Conservation (phyloP, 805 yeast genomes). For the Myxozyma kluyveri region DNA sequence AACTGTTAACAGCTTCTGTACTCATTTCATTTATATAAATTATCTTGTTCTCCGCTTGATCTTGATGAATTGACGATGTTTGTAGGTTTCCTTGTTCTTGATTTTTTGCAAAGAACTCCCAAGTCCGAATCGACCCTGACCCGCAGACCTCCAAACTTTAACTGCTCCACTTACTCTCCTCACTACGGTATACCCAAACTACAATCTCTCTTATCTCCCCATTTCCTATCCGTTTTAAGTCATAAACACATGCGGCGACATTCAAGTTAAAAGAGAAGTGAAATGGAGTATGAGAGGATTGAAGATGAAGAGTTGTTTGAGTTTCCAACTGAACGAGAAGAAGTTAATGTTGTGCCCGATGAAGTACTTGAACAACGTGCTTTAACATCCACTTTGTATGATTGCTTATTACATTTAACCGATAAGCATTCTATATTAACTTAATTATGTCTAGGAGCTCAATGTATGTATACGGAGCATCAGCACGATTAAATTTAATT, state of each 20-base stretch:
- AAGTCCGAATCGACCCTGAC: no score
- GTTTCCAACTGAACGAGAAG: background rate
- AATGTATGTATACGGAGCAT: conserved; percentile 15
- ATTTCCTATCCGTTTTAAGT: no score
- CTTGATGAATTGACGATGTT: no score
- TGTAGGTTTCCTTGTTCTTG: no score
- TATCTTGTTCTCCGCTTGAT: background rate
- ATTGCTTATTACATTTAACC: no score
- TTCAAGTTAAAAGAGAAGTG: no score
- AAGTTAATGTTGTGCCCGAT: background rate
- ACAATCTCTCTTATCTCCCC: no score
- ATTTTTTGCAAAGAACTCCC: no score
- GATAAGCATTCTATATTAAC: background rate
- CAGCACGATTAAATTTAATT: conserved; percentile 19
- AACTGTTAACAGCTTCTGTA: background rate
- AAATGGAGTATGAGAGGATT: background rate
- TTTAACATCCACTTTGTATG: conserved; percentile 21
- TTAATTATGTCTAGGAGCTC: conserved; percentile 9
- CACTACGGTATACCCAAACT: no score
- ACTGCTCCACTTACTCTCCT: background rate
- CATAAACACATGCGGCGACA: no score
- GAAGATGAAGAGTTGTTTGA: background rate
- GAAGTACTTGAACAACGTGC: conserved; percentile 16
- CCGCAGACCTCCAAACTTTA: background rate
- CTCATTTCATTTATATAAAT: background rate